Evolutionary conservation across 345 rosid genomes (phyloP), one percentile per base, ranked within the genome.

Genomic region (Syzygium jambos): DNA sequence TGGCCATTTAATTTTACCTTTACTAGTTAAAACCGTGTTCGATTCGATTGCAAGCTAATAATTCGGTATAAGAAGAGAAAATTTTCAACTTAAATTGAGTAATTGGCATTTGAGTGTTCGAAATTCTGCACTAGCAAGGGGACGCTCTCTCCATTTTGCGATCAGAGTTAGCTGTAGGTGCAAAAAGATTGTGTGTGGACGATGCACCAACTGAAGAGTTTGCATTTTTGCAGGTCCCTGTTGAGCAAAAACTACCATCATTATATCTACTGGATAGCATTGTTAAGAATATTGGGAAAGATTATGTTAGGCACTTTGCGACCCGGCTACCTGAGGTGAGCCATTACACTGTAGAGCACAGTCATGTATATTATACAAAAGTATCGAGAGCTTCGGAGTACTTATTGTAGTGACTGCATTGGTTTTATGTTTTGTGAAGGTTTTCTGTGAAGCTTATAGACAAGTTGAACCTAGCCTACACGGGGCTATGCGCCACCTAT

Each of bases 251-350:
- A 89, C 87, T 98, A 86, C 99, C 99, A 52, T 96, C 98, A 14
- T 88, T 98, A 7, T 98, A 98, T 92, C 95, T 98, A n/a, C 91
- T 98, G 91, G 99, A 98, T 87, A 96, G 99, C 90, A 93, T 98
- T 87, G 99, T 98, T 43, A 98, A 98, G 89, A 98, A 98, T 87
- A 96, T 98, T 88, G 98, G 96, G 85, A 89, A 93, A 55, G 98
- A 95, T n/a, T 98, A 96, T 89, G 93, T 93, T 89, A 93, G 94
- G 59, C 89, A 91, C 89, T 98, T 98, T 90, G 95, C 97, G 65
- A 89, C 98, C 52, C 95, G 96, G 84, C 86, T 98, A 89, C 98
- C 99, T 2, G 98, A 98, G 99, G 99, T 98, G 93, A 93, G 97
- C 85, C 54, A 80, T 56, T 49, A 25, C 27, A 57, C 30, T 29